A percentile compares a stretch with the other conserved stretches of the same genome.
phyloP scores from a whole-genome alignment of 208 protist genomes.

The Phytomonas sp. region DNA sequence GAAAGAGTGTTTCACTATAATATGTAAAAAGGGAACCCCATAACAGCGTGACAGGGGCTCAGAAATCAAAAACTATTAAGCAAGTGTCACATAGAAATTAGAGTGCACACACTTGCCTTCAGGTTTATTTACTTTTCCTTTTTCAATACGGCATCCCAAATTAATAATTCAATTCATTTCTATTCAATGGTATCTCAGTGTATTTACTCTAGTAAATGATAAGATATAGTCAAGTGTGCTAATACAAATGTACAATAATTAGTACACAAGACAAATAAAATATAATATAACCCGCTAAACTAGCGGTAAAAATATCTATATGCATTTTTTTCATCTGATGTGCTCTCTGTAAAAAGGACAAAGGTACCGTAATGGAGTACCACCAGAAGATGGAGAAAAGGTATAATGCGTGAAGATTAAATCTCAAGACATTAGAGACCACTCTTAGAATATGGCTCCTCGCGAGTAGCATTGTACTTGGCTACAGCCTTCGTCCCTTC shows the following conservation, averaged over 20 bases:
- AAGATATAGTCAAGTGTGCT: not conserved
- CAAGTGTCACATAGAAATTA: not conserved
- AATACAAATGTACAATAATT: not conserved
- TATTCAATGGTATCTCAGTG: not conserved
- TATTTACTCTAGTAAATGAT: not conserved
- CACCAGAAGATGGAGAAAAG: not conserved
- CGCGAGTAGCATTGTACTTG: slow-evolving; percentile 89
- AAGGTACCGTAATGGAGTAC: not conserved
- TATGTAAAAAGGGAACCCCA: not conserved
- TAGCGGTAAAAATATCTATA: not conserved
- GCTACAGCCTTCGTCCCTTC: slow-evolving; percentile 98
- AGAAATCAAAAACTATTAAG: not conserved
- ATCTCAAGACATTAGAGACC: slow-evolving; percentile 7
- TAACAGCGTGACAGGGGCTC: not conserved
- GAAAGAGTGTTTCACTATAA: not conserved
- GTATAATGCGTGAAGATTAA: slow-evolving; percentile 7
- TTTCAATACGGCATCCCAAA: not conserved
- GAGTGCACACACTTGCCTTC: not conserved
- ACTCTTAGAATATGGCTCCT: slow-evolving; percentile 66
- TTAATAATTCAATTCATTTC: not conserved
- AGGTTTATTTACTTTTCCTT: not conserved
- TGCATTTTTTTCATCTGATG: not conserved
- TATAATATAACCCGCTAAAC: not conserved
- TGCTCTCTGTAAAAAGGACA: not conserved
- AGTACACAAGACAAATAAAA: not conserved